A percentile compares a stretch with the other conserved stretches of the same genome.
These are phyloP conservation scores for Telopea speciosissima DNA, from an alignment of 177 flowering plant species.

Conservation along the genomic window DNA sequence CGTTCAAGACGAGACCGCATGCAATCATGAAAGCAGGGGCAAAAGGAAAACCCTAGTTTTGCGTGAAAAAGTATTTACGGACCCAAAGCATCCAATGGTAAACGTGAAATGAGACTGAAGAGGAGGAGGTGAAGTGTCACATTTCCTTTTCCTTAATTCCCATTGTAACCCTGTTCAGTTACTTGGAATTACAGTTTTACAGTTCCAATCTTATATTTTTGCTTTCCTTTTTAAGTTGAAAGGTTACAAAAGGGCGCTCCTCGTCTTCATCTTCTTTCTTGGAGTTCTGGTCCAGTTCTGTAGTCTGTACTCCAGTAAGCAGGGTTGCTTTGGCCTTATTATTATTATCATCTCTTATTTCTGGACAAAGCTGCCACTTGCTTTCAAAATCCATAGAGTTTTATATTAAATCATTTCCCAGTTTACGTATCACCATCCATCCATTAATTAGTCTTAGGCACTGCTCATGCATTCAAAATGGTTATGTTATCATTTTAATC, in stretches of 20 bases:
- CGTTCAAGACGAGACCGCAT: conserved; percentile 21
- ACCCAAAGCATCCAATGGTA: conserved; percentile 28
- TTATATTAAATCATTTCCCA: too few species aligned
- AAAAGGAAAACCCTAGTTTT: conserved; percentile 19
- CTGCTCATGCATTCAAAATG: too few species aligned
- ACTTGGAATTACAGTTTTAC: conserved; percentile 1
- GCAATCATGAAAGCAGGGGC: conserved; percentile 11
- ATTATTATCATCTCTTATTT: too few species aligned
- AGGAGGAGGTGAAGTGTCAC: conserved; percentile 16
- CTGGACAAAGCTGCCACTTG: too few species aligned
- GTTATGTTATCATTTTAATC: too few species aligned
- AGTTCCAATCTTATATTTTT: too few species aligned
- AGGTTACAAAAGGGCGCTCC: neutral
- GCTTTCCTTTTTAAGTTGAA: neutral
- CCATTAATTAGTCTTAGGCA: too few species aligned
- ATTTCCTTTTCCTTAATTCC: conserved; percentile 10
- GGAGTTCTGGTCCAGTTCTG: too few species aligned
- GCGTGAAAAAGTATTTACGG: conserved; percentile 24
- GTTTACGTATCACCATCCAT: too few species aligned
- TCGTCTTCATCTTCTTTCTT: neutral
- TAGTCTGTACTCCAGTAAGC: too few species aligned
- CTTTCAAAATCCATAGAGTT: too few species aligned
- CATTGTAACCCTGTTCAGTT: conserved; percentile 5
- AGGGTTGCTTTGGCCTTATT: too few species aligned
- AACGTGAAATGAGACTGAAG: neutral